These are phyloP conservation scores for Podila epigama DNA, from an alignment of 192 early-diverging fungal genomes.

Conservation along the genomic window DNA sequence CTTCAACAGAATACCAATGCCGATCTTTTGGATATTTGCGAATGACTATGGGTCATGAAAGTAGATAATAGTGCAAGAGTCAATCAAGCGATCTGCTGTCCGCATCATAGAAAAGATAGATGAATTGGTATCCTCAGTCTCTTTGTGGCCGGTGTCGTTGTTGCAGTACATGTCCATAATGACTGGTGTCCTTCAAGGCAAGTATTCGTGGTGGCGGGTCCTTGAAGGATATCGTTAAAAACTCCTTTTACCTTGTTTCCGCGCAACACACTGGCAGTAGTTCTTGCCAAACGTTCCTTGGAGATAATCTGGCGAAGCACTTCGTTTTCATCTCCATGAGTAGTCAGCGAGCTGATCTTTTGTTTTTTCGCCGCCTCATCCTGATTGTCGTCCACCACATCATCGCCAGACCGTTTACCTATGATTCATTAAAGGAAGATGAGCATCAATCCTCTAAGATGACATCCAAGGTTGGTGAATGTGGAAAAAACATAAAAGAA, in stretches of 20 bases:
- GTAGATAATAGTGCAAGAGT: background rate
- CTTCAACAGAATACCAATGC: constrained; percentile 34
- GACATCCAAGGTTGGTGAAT: background rate
- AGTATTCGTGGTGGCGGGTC: no score
- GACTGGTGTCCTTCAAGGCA: no score
- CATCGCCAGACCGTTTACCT: constrained; percentile 46
- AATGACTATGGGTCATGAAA: constrained; percentile 15
- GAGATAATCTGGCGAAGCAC: constrained; percentile 46
- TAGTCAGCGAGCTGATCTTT: constrained; percentile 33
- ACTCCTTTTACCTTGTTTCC: constrained; percentile 49
- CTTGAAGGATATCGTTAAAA: background rate
- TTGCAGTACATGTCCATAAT: no score
- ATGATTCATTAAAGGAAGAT: background rate
- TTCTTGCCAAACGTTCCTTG: constrained; percentile 51
- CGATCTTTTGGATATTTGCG: constrained; percentile 49
- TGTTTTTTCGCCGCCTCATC: constrained; percentile 40
- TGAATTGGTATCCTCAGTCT: no score
- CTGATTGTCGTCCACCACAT: constrained; percentile 43
- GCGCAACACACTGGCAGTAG: constrained; percentile 51
- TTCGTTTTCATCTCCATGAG: constrained; percentile 38
- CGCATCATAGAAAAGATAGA: background rate
- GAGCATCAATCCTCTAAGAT: background rate
- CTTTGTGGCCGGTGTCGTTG: no score
- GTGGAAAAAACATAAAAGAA: no score
- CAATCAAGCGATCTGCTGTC: background rate